Evolutionary conservation across 129 eudicot genomes (phyloP).

Genomic region (Flaveria trinervia): DNA sequence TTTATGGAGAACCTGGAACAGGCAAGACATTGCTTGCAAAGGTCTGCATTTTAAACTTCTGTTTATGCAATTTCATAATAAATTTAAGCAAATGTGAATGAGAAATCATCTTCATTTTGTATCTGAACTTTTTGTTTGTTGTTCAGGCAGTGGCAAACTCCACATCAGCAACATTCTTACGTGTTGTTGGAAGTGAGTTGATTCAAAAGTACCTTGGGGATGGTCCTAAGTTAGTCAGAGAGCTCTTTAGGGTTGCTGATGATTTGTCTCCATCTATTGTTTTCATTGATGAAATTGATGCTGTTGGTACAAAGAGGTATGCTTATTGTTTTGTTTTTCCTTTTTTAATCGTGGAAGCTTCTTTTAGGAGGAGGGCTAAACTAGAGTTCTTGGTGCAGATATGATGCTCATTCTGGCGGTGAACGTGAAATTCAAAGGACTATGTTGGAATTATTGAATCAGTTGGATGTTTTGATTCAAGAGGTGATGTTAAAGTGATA

Average conservation of each 20-base stretch:
- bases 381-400: conserved; percentile 42
- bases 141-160: conserved; percentile 94
- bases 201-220: conserved; percentile 95
- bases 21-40: conserved; percentile 97
- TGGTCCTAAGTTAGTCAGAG: conserved; percentile 94
- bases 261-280: conserved; percentile 94
- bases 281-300: conserved; percentile 94
- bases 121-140: conserved; percentile 6
- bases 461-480: conserved; percentile 93
- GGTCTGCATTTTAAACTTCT: conserved; percentile 43
- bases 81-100: not conserved
- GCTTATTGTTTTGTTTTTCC: not conserved
- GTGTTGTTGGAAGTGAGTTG: conserved; percentile 95
- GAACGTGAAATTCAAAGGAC: conserved; percentile 99
- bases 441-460: conserved; percentile 90
- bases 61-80: not conserved
- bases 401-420: conserved; percentile 97
- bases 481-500: conserved; percentile 95
- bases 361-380: conserved; percentile 10
- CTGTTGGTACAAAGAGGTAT: conserved; percentile 91
- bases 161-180: conserved; percentile 92
- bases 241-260: conserved; percentile 94
- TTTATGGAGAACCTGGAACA: conserved; percentile 97
- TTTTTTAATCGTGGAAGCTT: not conserved
- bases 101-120: not conserved